Percentiles rank a stretch among this genome's conserved stretches.
These are phyloP conservation scores for Mortierella sp. DNA, from an alignment of 371 early-diverging fungal species.

Conservation along the genomic window DNA sequence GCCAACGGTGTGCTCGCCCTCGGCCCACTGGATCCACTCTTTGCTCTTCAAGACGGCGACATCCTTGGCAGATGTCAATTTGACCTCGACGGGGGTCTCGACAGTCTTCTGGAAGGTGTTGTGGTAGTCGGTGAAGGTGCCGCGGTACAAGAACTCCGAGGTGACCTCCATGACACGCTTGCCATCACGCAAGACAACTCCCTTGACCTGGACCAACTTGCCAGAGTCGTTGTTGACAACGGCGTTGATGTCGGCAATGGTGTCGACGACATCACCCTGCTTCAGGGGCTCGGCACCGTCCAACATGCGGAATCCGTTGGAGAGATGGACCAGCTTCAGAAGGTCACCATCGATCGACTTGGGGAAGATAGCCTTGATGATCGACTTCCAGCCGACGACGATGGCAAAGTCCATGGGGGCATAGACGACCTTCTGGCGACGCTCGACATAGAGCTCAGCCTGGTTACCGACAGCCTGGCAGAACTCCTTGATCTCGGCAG, in stretches of 20 bases:
- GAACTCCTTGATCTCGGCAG: constrained; percentile 83
- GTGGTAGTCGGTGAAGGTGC: constrained; percentile 85
- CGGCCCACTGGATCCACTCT: constrained; percentile 89
- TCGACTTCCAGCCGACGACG: constrained; percentile 94
- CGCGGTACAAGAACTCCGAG: constrained; percentile 94
- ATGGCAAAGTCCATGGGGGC: constrained; percentile 97
- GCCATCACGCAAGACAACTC: constrained; percentile 72
- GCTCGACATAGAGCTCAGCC: constrained; percentile 88
- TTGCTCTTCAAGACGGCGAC: constrained; percentile 92
- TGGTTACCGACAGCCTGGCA: constrained; percentile 92
- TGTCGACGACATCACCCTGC: constrained; percentile 89
- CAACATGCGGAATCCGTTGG: constrained; percentile 93
- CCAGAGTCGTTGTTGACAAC: constrained; percentile 89
- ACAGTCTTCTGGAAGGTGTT: constrained; percentile 87
- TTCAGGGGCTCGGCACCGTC: constrained; percentile 84
- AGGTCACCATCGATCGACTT: constrained; percentile 96
- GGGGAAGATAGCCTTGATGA: constrained; percentile 95
- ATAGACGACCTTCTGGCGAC: constrained; percentile 71
- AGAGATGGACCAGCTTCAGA: constrained; percentile 92
- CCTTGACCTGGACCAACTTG: constrained; percentile 93
- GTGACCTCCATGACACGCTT: constrained; percentile 83
- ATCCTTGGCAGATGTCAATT: constrained; percentile 82
- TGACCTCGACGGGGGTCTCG: constrained; percentile 89
- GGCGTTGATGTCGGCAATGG: constrained; percentile 83
- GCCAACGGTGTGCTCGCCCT: constrained; percentile 74